These are phyloP conservation scores for Limtongia smithiae DNA, from an alignment of 805 yeast species.

Conservation along the genomic window DNA sequence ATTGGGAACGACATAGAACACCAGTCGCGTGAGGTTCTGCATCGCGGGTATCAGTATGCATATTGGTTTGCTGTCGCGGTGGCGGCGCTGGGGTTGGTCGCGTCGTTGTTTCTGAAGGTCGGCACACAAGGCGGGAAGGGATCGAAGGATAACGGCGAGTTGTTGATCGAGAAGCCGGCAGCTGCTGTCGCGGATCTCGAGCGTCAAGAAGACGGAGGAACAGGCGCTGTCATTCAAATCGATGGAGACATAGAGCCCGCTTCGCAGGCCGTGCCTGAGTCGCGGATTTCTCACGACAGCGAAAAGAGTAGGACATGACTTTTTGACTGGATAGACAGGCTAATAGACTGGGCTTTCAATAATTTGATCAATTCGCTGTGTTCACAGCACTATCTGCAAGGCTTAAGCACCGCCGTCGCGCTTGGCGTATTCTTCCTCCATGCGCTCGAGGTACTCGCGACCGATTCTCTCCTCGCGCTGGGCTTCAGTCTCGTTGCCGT, in stretches of 20 bases:
- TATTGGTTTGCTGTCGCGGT: conserved; percentile 39
- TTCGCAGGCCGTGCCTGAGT: no score
- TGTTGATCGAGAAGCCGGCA: not conserved
- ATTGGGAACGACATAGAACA: conserved; percentile 13
- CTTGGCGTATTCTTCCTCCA: conserved; percentile 49
- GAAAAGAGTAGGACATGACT: no score
- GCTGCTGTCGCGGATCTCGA: no score
- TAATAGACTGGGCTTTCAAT: not conserved
- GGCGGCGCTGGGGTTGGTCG: conserved; percentile 33
- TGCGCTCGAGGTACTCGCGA: conserved; percentile 31
- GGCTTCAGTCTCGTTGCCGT: no score
- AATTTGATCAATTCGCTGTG: not conserved
- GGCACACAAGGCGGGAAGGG: conserved; percentile 34
- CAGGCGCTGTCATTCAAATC: not conserved
- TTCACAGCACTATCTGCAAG: not conserved
- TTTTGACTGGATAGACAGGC: not conserved
- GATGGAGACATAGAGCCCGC: not conserved
- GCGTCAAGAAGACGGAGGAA: not conserved
- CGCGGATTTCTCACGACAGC: no score
- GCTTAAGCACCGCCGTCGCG: conserved; percentile 36
- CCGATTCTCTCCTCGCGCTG: conserved; percentile 21
- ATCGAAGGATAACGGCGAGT: not conserved
- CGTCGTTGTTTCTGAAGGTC: conserved; percentile 37
- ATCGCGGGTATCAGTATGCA: conserved; percentile 24
- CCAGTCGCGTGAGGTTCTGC: conserved; percentile 4